Conservation (phyloP, 2,329 filamentous ascomycete species). For the Hymenotorrendiella dingleyae region DNA sequence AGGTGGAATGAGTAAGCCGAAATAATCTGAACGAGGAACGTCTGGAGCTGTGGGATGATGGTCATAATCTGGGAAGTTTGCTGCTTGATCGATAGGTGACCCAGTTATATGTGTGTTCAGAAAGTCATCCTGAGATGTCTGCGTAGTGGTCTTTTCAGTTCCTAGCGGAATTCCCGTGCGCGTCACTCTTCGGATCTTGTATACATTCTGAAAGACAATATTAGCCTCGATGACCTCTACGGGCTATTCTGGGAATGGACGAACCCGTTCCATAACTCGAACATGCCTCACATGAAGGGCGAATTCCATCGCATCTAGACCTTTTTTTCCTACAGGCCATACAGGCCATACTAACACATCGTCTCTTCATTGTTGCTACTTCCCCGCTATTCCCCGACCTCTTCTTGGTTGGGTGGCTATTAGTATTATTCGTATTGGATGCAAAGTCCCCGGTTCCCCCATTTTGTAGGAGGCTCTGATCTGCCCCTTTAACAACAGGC, state of each 20-base stretch:
- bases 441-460: slow-evolving; percentile 8
- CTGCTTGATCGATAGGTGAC: too few relatives aligned
- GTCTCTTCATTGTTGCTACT: slow-evolving; percentile 49
- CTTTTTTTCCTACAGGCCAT: slow-evolving; percentile 74
- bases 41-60: too few relatives aligned
- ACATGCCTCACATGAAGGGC: slow-evolving; percentile 92
- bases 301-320: slow-evolving; percentile 86
- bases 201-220: slow-evolving; percentile 57
- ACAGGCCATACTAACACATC: slow-evolving; percentile 80
- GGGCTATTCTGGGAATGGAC: slow-evolving; percentile 3
- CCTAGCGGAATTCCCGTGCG: slow-evolving; percentile 93
- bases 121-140: too few relatives aligned
- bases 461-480: slow-evolving; percentile 12
- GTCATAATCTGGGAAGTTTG: too few relatives aligned
- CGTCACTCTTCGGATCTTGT: slow-evolving; percentile 94
- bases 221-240: slow-evolving; percentile 4
- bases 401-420: slow-evolving; percentile 20
- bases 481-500: slow-evolving; percentile 18
- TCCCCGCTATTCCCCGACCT: slow-evolving; percentile 28
- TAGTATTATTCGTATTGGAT: slow-evolving; percentile 1
- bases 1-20: too few relatives aligned
- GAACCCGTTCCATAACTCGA: slow-evolving; percentile 71
- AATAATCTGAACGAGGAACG: too few relatives aligned
- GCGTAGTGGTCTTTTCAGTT: too few relatives aligned
- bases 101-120: too few relatives aligned